A percentile compares a stretch with the other conserved stretches of the same genome.
Evolutionary conservation across 148 eudicot species (phyloP).

Genomic region (Fallopia convolvulus): DNA sequence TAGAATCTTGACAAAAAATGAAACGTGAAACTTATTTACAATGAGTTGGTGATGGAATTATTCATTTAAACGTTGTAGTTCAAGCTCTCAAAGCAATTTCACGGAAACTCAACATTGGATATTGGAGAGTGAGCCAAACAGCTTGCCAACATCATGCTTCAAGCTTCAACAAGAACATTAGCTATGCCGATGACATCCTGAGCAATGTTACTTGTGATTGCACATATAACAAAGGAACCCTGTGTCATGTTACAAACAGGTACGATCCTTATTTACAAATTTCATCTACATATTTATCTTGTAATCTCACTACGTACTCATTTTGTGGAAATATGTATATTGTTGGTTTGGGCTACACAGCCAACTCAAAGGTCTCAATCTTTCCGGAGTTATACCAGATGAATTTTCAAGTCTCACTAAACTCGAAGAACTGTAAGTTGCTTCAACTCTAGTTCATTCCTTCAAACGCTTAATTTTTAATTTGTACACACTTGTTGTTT

Average conservation of each 20-base stretch:
- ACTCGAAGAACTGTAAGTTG: conserved; percentile 57
- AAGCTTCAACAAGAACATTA: conserved; percentile 18
- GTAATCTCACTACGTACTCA: not conserved
- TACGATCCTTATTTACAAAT: conserved; percentile 16
- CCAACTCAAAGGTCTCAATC: conserved; percentile 58
- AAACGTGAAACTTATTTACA: no score
- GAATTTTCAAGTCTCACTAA: conserved; percentile 45
- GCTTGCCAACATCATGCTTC: conserved; percentile 31
- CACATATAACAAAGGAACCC: conserved; percentile 29
- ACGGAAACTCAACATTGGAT: conserved; percentile 28
- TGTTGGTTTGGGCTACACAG: conserved; percentile 29
- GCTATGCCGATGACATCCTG: not conserved
- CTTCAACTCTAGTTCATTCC: not conserved
- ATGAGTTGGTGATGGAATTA: no score
- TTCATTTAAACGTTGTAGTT: conserved; percentile 25
- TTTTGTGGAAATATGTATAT: no score
- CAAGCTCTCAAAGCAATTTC: conserved; percentile 41
- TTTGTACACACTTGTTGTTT: no score
- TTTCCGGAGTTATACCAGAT: conserved; percentile 54
- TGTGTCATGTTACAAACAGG: conserved; percentile 75
- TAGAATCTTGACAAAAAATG: no score
- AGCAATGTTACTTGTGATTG: conserved; percentile 60
- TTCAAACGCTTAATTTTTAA: not conserved
- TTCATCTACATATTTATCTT: not conserved
- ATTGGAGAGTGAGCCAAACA: conserved; percentile 33